These are phyloP conservation scores for Crassisporium funariophilum DNA, from an alignment of 768 basidiomycete species.

Conservation along the genomic window DNA sequence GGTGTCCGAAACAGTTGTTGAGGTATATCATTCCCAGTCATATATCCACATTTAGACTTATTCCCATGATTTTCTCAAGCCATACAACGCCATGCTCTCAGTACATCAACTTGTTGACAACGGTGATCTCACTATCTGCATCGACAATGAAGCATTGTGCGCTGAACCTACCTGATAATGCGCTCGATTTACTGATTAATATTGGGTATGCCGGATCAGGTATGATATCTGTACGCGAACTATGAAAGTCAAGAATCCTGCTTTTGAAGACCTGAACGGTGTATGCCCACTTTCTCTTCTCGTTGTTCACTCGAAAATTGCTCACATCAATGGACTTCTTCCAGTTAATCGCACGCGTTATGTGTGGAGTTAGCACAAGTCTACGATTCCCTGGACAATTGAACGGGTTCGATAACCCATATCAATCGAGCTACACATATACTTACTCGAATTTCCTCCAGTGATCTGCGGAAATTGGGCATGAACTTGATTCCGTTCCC, in stretches of 20 bases:
- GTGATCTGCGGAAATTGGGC: conserved; percentile 85
- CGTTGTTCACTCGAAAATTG: not conserved
- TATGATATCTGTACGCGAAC: conserved; percentile 72
- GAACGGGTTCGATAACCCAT: conserved; percentile 61
- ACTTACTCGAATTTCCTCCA: conserved; percentile 26
- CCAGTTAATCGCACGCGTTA: conserved; percentile 81
- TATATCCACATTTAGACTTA: conserved; percentile 36
- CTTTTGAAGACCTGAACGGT: conserved; percentile 68
- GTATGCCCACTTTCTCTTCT: conserved; percentile 38
- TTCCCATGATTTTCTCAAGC: conserved; percentile 59
- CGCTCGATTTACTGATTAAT: not conserved
- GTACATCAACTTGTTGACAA: conserved; percentile 89
- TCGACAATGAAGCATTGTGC: conserved; percentile 87
- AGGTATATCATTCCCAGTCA: conserved; percentile 60
- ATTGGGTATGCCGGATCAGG: conserved; percentile 44
- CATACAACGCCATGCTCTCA: conserved; percentile 85
- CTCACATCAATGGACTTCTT: conserved; percentile 5
- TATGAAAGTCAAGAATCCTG: conserved; percentile 64
- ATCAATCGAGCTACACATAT: not conserved
- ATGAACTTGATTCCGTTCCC: conserved; percentile 98
- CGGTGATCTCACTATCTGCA: conserved; percentile 79
- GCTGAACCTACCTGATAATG: conserved; percentile 23
- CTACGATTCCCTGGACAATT: conserved; percentile 93
- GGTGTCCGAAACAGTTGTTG: conserved; percentile 58
- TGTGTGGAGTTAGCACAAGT: conserved; percentile 93